Evolutionary conservation across 768 basidiomycete genomes (phyloP).

Genomic region (Pleurotus tuber-regium): DNA sequence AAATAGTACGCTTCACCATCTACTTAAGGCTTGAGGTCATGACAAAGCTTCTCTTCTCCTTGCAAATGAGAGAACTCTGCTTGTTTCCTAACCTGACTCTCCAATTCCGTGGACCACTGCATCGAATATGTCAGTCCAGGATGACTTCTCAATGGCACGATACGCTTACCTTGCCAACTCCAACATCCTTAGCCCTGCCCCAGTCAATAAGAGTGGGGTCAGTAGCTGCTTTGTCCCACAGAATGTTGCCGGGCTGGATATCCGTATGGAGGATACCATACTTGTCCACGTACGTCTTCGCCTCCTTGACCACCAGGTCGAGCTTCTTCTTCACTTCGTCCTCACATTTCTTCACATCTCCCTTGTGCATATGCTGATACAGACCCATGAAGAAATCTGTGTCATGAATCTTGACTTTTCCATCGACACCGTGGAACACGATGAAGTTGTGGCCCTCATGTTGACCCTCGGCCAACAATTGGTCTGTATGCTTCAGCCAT

Average conservation of each 20-base stretch:
- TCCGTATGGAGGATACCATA: conserved; percentile 4
- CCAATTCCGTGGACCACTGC: neutral
- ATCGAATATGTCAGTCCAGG: too few species aligned
- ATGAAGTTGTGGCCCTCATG: neutral
- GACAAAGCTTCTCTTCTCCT: neutral
- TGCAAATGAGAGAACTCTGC: too few species aligned
- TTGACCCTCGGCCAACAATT: neutral
- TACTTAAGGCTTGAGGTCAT: neutral
- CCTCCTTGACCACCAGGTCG: neutral
- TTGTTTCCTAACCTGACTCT: neutral
- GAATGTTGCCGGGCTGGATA: conserved; percentile 4
- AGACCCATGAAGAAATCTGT: neutral
- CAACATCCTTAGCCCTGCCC: neutral
- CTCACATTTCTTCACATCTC: neutral
- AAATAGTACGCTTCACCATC: too few species aligned
- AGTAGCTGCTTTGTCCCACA: conserved; percentile 1
- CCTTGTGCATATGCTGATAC: neutral
- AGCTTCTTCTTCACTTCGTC: neutral
- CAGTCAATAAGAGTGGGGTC: conserved; percentile 2
- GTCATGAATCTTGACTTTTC: neutral
- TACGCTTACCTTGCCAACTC: too few species aligned
- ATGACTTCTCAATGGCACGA: too few species aligned
- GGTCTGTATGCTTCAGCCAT: neutral
- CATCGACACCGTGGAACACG: neutral
- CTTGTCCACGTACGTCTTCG: neutral